These are phyloP conservation scores for Pelargonium fulgidum DNA, from an alignment of 441 rosid species.

Conservation along the genomic window DNA sequence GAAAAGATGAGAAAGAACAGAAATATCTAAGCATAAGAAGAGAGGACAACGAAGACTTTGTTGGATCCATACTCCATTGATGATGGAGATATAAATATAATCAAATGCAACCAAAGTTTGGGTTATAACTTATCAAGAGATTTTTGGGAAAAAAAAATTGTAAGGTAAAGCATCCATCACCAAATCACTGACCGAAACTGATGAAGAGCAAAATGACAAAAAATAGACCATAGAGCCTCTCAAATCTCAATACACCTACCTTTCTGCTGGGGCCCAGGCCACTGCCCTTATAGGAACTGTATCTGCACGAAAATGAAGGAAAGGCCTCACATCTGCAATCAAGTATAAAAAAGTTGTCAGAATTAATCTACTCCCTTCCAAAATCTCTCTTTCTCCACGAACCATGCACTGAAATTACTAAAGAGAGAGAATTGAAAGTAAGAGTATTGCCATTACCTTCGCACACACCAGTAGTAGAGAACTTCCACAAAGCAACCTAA, in stretches of 20 bases:
- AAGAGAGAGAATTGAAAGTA: slow-evolving; percentile 4
- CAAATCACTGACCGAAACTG: not conserved
- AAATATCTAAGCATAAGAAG: too few species aligned
- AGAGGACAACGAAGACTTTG: too few species aligned
- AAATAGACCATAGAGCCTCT: not conserved
- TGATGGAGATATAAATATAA: too few species aligned
- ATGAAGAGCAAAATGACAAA: not conserved
- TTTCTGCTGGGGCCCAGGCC: slow-evolving; percentile 80
- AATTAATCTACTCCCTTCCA: not conserved
- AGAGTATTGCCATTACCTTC: slow-evolving; percentile 39
- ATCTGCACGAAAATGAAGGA: slow-evolving; percentile 80
- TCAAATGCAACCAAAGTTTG: too few species aligned
- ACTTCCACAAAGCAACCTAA: slow-evolving; percentile 97
- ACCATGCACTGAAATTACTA: not conserved
- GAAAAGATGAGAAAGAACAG: too few species aligned
- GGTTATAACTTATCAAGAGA: too few species aligned
- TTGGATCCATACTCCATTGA: too few species aligned
- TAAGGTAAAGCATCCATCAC: not conserved
- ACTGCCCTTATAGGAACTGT: slow-evolving; percentile 73
- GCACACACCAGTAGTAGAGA: slow-evolving; percentile 38
- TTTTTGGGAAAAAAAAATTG: too few species aligned
- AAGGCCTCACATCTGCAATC: slow-evolving; percentile 76
- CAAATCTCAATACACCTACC: slow-evolving; percentile 39
- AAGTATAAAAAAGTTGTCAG: slow-evolving; percentile 14
- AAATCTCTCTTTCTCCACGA: not conserved